Conservation (phyloP, 192 early-diverging fungal species). For the Coemansia sp. region DNA sequence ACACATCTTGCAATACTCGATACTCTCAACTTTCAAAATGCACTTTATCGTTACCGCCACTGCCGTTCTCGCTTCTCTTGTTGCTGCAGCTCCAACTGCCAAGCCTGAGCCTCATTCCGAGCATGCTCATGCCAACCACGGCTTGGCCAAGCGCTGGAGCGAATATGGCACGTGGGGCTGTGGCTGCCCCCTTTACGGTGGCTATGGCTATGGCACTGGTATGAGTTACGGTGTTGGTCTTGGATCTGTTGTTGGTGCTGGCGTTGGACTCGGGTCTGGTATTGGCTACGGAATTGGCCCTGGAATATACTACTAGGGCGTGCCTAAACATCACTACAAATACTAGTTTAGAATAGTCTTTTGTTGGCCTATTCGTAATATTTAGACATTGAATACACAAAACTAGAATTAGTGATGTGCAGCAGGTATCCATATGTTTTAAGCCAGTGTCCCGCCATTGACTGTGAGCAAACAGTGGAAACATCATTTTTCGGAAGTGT, state of each 20-base stretch:
- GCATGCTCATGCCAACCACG: neutral
- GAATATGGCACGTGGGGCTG: slow-evolving; percentile 3
- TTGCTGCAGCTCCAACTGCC: too few species aligned
- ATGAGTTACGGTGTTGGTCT: neutral
- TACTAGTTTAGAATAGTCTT: neutral
- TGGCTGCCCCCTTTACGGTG: neutral
- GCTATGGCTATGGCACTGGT: neutral
- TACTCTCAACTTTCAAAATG: neutral
- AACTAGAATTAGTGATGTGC: neutral
- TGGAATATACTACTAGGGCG: neutral
- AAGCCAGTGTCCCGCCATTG: neutral
- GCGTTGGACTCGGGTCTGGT: neutral
- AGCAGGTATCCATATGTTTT: neutral
- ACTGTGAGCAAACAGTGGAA: neutral
- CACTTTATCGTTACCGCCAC: neutral
- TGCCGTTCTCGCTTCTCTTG: neutral
- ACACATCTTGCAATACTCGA: neutral
- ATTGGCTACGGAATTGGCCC: neutral
- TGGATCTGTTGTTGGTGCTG: neutral
- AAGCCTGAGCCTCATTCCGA: neutral
- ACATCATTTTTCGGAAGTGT: neutral
- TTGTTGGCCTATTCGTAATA: neutral
- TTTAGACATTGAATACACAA: neutral
- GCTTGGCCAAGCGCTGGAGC: slow-evolving; percentile 7
- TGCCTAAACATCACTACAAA: neutral